Evolutionary conservation across 1,284 basidiomycete genomes (phyloP), one percentile per base, ranked within the genome.

Genomic region (Apiotrichum brassicae): DNA sequence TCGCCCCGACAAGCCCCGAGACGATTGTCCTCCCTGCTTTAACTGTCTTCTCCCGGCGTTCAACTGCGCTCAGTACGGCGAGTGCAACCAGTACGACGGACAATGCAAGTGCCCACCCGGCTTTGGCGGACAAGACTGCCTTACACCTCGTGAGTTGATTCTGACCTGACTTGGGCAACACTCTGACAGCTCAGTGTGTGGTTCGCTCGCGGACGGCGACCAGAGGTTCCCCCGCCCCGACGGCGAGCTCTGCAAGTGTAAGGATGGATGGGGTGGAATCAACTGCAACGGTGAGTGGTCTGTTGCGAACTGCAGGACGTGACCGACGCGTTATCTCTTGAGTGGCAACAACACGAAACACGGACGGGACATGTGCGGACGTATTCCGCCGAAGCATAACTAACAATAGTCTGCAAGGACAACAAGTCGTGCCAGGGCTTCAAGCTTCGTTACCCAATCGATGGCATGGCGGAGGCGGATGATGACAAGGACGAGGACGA

Each of bases 201-300:
- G 90, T 61, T 90, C 91, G 5, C 78, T 97, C 22, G 83, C 87
- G 3, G 90, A 97, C 58, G 91, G 92, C 0, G 82, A 85, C 42
- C 83, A 87, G 50, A 81, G 94, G 18, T 82, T 82, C 51, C 83
- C 91, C 22, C 78, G 92, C 49, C 83, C 85, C 41, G 80, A 82
- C 11, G 85, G 83, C 2, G 78, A 84, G 57, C 73, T 81, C 8
- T 97, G 94, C 72, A 77, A 90, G 28, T 98, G 94, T 68, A 87
- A 86, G 60, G 86, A 91, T 1, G 93, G 92, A 0, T 98, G 93
- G 93, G 81, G 79, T 41, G 93, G 94, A 13, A 85, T 97, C 59
- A 97, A 97, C 67, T 97, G 93, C 75, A 95, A 97, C 71, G 90
- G 90, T 91, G 50, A 56, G 80, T 68, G n/a, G 28, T 7, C 37